Evolutionary conservation across 2,329 filamentous ascomycete genomes (phyloP).

Genomic region (Aureobasidium sp.): DNA sequence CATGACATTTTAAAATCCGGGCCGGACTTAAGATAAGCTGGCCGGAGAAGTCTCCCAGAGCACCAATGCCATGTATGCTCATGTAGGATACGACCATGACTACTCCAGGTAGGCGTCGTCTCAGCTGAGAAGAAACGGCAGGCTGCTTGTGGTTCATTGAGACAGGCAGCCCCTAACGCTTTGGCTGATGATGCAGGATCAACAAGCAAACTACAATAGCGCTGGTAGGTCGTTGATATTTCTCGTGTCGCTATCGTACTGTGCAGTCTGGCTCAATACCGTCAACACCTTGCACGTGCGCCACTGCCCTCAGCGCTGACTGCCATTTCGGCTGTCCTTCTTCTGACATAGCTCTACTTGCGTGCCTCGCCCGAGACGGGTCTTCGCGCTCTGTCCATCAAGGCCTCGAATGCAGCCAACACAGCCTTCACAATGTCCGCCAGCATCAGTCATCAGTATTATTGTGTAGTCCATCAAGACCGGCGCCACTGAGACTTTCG

Average conservation of each 20-base stretch:
- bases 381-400: background rate
- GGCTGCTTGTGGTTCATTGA: background rate
- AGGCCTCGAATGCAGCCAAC: background rate
- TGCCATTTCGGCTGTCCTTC: background rate
- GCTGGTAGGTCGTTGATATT: background rate
- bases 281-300: background rate
- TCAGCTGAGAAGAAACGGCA: background rate
- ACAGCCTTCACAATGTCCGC: slow-evolving; percentile 6
- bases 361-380: background rate
- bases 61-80: background rate
- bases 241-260: background rate
- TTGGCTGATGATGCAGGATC: background rate
- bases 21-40: background rate
- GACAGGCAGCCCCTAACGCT: background rate
- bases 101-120: background rate
- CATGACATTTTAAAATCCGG: background rate
- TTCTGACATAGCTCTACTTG: slow-evolving; percentile 1
- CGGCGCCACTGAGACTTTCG: slow-evolving; percentile 50
- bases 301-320: background rate
- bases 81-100: background rate
- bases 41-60: background rate
- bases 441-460: slow-evolving; percentile 35
- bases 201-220: background rate
- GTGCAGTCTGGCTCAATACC: background rate
- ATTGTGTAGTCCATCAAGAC: slow-evolving; percentile 53